Evolutionary conservation across 2,329 filamentous ascomycete genomes (phyloP).

Genomic region (Clarireedia sp.): DNA sequence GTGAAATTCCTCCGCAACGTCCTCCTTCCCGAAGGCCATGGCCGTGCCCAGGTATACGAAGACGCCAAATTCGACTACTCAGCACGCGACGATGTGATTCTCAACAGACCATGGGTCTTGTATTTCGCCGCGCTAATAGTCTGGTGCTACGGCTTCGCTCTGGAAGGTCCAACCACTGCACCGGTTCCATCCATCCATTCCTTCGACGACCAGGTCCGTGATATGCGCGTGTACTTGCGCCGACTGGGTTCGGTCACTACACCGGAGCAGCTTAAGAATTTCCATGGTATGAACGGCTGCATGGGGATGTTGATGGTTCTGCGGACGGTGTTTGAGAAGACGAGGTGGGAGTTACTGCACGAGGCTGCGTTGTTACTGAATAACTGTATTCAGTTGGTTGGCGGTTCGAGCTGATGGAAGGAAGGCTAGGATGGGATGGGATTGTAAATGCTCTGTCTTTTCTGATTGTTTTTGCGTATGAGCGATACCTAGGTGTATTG

Average conservation of each 20-base stretch:
- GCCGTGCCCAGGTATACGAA: conserved; percentile 25
- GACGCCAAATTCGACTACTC: conserved; percentile 52
- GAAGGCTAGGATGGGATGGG: not conserved
- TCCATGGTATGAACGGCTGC: conserved; percentile 74
- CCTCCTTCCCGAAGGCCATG: conserved; percentile 49
- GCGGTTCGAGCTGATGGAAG: not conserved
- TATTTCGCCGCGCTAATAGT: conserved; percentile 90
- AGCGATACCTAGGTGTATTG: too few species aligned
- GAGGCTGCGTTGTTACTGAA: conserved; percentile 75
- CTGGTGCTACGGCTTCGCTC: conserved; percentile 88
- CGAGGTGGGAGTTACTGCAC: conserved; percentile 84
- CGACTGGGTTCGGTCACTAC: conserved; percentile 63
- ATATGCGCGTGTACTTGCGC: conserved; percentile 74
- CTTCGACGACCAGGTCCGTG: conserved; percentile 59
- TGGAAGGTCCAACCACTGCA: conserved; percentile 67
- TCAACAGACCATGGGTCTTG: conserved; percentile 91
- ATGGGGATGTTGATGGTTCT: conserved; percentile 75
- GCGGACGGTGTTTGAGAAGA: conserved; percentile 70
- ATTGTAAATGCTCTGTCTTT: not conserved
- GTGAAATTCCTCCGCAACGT: conserved; percentile 84
- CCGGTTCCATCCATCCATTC: conserved; percentile 36
- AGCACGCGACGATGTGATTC: conserved; percentile 77
- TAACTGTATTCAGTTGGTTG: conserved; percentile 61
- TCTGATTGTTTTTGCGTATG: too few species aligned
- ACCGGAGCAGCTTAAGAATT: conserved; percentile 68